These are phyloP conservation scores for Podospora pseudocomata DNA, from an alignment of 495 filamentous ascomycete species.

Conservation along the genomic window DNA sequence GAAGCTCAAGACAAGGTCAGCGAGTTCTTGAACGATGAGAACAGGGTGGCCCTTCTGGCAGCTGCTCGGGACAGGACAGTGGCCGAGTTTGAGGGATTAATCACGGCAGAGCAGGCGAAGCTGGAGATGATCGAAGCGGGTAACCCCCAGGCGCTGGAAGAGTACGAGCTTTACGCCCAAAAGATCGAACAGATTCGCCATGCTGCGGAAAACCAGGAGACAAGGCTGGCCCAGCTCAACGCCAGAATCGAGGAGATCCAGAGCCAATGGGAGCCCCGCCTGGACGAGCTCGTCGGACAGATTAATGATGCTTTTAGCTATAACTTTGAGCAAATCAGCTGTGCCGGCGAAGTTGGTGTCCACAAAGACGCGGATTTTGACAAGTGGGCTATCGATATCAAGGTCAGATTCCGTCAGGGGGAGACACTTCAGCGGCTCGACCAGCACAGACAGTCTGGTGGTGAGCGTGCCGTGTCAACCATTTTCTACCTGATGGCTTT, in stretches of 20 bases:
- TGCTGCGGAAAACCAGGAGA: slow-evolving; percentile 40
- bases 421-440: slow-evolving; percentile 81
- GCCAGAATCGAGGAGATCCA: slow-evolving; percentile 53
- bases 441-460: slow-evolving; percentile 91
- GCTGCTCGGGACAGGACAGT: slow-evolving; percentile 42
- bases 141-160: slow-evolving; percentile 68
- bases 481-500: slow-evolving; percentile 99
- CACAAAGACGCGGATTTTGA: slow-evolving; percentile 85
- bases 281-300: slow-evolving; percentile 70
- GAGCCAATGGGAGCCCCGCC: slow-evolving; percentile 74
- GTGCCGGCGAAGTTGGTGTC: slow-evolving; percentile 85
- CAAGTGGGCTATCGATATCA: slow-evolving; percentile 88
- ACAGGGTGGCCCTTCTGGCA: slow-evolving; percentile 31
- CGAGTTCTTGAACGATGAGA: slow-evolving; percentile 22
- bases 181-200: slow-evolving; percentile 44
- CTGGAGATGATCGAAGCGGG: slow-evolving; percentile 77
- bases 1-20: slow-evolving; percentile 17
- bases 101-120: slow-evolving; percentile 67
- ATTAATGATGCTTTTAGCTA: slow-evolving; percentile 88
- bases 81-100: slow-evolving; percentile 68
- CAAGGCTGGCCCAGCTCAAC: slow-evolving; percentile 54
- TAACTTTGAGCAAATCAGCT: slow-evolving; percentile 90
- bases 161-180: slow-evolving; percentile 68
- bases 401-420: slow-evolving; percentile 86
- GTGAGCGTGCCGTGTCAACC: slow-evolving; percentile 92